Base-by-base conservation (phyloP, 2,329 filamentous ascomycete species). In the Ascochyta viciae-villosae region DNA sequence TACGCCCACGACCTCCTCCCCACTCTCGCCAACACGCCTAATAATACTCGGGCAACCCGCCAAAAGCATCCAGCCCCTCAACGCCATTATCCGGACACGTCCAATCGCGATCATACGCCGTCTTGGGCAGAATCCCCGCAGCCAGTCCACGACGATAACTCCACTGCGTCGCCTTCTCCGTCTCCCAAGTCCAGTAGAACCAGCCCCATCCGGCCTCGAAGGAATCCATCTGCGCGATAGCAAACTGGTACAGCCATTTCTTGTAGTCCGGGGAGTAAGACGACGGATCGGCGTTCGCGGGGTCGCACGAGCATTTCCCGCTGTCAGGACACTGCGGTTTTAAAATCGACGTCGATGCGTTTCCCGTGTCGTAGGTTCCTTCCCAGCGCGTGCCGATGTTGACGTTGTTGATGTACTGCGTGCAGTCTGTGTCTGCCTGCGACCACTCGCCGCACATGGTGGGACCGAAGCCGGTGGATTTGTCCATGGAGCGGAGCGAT, bases 181-280 rank as follows among this genome's bases (percentile, higher is more conserved):
- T 96, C 77, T 92, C 86, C 94, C 95, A 96, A 31, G 93, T 98
- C 95, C 95, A 99, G 78, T 99, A 99, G 79, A 96, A 97, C 95
- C 95, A 99, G 44, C 95, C 95, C 89, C 90, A 95, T 6, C 91
- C 92, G 61, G 89, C 87, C 76, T 98, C 94, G 71, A 98, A 99
- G 56, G 88, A 91, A 66, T 89, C 83, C 91, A 99, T 99, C 80
- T 99, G 95, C 50, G 93, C 95, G 77, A 96, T 89, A 6, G 95
- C 95, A 77, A 98, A 98, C 77, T 90, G 91, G 62, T 86, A 85
- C 60, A 99, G 81, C 77, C 94, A 98, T 64, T 87, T 79, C 78
- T 95, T 96, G 78, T 99, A 99, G 4, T 80, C 78, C 54, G 81
- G 80, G 34, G 84, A 87, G 80, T 93, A 98, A 4, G 78, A 72